These are phyloP conservation scores for Carex littledalei DNA, from an alignment of 176 grass and related monocot species.

Conservation along the genomic window DNA sequence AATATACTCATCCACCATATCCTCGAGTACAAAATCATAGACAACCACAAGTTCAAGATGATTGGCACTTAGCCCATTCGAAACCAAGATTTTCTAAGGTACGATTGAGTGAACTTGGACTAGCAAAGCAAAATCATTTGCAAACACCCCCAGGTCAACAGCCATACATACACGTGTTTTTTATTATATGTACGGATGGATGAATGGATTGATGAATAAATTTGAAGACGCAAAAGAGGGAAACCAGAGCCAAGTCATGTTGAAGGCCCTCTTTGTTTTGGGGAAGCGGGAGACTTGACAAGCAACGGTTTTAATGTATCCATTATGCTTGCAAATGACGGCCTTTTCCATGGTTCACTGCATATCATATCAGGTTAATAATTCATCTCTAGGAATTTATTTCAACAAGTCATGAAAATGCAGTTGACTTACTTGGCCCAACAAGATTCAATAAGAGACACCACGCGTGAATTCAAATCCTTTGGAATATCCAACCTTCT, in stretches of 20 bases:
- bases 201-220: not conserved
- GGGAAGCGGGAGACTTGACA: not conserved
- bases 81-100: not conserved
- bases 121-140: not conserved
- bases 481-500: conserved; percentile 80
- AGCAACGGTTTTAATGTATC: conserved; percentile 61
- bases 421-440: conserved; percentile 64
- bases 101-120: not conserved
- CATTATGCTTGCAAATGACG: conserved; percentile 84
- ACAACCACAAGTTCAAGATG: not conserved
- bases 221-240: not conserved
- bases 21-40: too few relatives aligned
- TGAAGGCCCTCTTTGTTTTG: conserved; percentile 8
- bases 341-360: conserved; percentile 74
- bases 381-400: not conserved
- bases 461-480: conserved; percentile 71
- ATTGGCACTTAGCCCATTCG: not conserved
- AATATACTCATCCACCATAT: not conserved
- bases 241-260: not conserved
- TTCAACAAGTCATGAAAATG: not conserved
- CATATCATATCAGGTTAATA: not conserved
- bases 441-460: conserved; percentile 75
- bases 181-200: not conserved
- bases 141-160: not conserved
- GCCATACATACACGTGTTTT: not conserved